Evolutionary conservation across 2,329 filamentous ascomycete species (phyloP).

Genomic region (Aotearoamyces nothofagi): DNA sequence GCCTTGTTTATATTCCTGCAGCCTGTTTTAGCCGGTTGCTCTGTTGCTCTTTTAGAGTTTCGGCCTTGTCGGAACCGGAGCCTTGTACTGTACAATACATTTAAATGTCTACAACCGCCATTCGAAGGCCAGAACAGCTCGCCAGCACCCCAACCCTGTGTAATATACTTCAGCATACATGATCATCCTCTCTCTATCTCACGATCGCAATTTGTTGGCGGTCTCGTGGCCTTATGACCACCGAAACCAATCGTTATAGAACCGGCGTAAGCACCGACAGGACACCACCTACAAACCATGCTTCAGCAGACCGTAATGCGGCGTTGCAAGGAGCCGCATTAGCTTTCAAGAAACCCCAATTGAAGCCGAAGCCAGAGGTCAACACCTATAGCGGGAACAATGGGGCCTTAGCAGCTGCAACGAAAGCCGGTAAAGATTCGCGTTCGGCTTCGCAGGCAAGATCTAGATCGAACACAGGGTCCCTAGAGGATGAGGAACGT

Average conservation of each 20-base stretch:
- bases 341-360: conserved; percentile 29
- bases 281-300: conserved; percentile 7
- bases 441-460: conserved; percentile 3
- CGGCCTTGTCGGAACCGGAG: too few relatives aligned
- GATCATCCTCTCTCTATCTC: conserved; percentile 4
- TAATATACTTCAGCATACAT: too few relatives aligned
- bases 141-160: too few relatives aligned
- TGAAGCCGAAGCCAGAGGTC: conserved; percentile 22
- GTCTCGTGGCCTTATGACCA: conserved; percentile 10
- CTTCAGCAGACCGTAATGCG: conserved; percentile 19
- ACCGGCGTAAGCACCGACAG: conserved; percentile 5
- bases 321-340: conserved; percentile 31
- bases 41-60: too few relatives aligned
- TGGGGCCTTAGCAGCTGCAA: conserved; percentile 29
- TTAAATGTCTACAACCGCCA: too few relatives aligned
- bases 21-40: too few relatives aligned
- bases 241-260: conserved; percentile 2
- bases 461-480: conserved; percentile 4
- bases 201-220: conserved; percentile 7
- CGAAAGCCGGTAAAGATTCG: conserved; percentile 19
- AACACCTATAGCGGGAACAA: conserved; percentile 25
- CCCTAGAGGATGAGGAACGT: conserved; percentile 2
- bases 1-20: too few relatives aligned
- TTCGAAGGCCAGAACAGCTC: too few relatives aligned
- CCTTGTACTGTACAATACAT: too few relatives aligned